Evolutionary conservation across 2,329 filamentous ascomycete species (phyloP), one percentile per base, ranked within the genome.

Genomic region (Trichoderma atroviride): DNA sequence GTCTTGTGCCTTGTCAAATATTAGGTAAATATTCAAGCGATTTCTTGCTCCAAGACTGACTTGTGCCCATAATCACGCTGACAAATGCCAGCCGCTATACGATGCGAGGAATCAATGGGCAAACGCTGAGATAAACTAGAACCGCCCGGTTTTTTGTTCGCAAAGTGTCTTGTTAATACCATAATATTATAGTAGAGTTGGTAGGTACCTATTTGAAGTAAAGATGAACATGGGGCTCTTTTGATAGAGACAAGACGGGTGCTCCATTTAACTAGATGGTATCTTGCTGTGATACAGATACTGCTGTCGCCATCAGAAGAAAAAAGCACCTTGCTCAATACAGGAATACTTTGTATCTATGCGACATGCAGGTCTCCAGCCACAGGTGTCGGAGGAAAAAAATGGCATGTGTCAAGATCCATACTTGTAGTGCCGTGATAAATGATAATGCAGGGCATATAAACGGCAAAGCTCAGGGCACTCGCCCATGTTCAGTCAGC

Each of bases 321-420:
- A 40, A 9, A 43, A 43, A n/a, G 7, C 16, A 9, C 40, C 16
- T 10, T n/a, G 40, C 40, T 43, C 19, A 19, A 43, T 43, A 43
- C 6, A 19, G 16, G 16, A 43, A 19, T 43, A 19, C 13, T 43
- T 19, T 43, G 1, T 43, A 19, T 7, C 9, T 7, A n/a, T 43
- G 19, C 7, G 40, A 43, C 37, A n/a, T 63, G 43, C 22, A 63
- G 14, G 53, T 7, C 37, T 14, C 22, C 27, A 50, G 47, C 14
- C 29, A 24, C 50, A 11, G 61, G 61, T 64, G 61, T 22, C 50
- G 50, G 61, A 56, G n/a, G n/a, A 64, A 55, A 55, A 37, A 55
- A 55, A 10, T 16, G 33, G 31, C 61, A 55, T 64, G 50, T 64
- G 50, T 52, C 22, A 55, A 55, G 40, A 61, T 33, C 4, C 33